A percentile compares a stretch with the other conserved stretches of the same genome.
Evolutionary conservation across 2,329 filamentous ascomycete genomes (phyloP).

Genomic region (Aureobasidium zeae): DNA sequence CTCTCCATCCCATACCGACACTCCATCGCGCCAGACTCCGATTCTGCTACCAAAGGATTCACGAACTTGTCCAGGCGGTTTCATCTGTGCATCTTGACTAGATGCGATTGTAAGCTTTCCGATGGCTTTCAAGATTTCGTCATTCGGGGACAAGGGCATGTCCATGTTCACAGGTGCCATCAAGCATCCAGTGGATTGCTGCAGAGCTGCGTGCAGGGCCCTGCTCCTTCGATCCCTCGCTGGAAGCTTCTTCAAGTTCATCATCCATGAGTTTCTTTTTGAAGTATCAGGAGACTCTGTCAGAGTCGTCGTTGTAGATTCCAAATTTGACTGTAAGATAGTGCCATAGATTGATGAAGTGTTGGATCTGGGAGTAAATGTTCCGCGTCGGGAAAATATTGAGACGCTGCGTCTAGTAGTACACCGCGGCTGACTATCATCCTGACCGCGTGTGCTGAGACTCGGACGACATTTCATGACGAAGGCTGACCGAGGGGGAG

Average conservation of each 20-base stretch:
- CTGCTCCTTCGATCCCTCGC: constrained; percentile 17
- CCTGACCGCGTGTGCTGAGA: neutral
- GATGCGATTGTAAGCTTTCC: constrained; percentile 18
- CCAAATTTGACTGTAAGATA: no score
- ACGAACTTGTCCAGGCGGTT: constrained; percentile 18
- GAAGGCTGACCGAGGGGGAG: neutral
- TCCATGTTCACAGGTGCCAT: constrained; percentile 28
- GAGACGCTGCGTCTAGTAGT: constrained; percentile 26
- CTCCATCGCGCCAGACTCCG: constrained; percentile 38
- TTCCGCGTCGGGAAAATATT: constrained; percentile 30
- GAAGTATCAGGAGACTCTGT: constrained; percentile 16
- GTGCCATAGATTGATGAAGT: constrained; percentile 19
- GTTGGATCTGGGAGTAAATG: constrained; percentile 22
- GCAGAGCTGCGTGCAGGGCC: constrained; percentile 27
- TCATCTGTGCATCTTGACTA: no score
- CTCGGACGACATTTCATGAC: neutral
- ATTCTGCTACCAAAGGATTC: constrained; percentile 25
- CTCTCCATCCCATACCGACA: constrained; percentile 32
- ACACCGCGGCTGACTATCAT: neutral
- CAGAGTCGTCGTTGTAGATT: neutral
- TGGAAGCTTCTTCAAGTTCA: constrained; percentile 2
- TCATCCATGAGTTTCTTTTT: constrained; percentile 14
- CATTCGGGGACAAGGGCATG: constrained; percentile 34
- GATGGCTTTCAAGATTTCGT: constrained; percentile 32
- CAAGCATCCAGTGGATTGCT: constrained; percentile 19